Evolutionary conservation across 108 stramenopile genomes (phyloP), one percentile per base, ranked within the genome.

Genomic region (Parietichytrium sp.): DNA sequence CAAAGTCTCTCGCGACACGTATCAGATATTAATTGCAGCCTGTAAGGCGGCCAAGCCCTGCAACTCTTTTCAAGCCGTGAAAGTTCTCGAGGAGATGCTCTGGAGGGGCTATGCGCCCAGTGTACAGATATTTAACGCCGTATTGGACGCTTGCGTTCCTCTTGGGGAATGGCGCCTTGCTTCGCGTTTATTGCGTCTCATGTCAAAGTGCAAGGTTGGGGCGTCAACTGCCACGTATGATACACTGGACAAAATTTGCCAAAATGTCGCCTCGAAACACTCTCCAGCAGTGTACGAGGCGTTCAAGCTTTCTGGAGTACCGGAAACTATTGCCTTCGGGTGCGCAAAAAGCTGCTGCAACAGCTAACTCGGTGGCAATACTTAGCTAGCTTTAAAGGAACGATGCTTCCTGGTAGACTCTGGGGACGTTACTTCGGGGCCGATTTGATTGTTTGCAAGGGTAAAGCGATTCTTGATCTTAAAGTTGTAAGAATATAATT

Each of bases 321-420:
- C 61, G 33, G 61, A 72, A 27, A 72, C 61, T 25, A 72, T 72
- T 38, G 61, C 61, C 61, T 72, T 72, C 3, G 61, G 38, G 20
- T 72, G 61, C 42, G 61, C 61, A 7, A 16, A 42, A 45, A n/a
- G n/a, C n/a, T n/a, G n/a, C n/a, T n/a, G n/a, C n/a, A n/a, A n/a
- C n/a, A n/a, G n/a, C n/a, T n/a, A n/a, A n/a, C n/a, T n/a, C n/a
- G n/a, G n/a, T n/a, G n/a, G n/a, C n/a, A n/a, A n/a, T n/a, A n/a
- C n/a, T n/a, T n/a, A n/a, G n/a, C n/a, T n/a, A n/a, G n/a, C n/a
- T n/a, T n/a, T n/a, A n/a, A n/a, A n/a, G n/a, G n/a, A n/a, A n/a
- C n/a, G n/a, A n/a, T n/a, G n/a, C n/a, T n/a, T n/a, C n/a, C n/a
- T n/a, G n/a, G n/a, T n/a, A n/a, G n/a, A n/a, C n/a, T n/a, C n/a